These are phyloP conservation scores for Prosopis cineraria DNA, from an alignment of 306 rosid species.

Conservation along the genomic window DNA sequence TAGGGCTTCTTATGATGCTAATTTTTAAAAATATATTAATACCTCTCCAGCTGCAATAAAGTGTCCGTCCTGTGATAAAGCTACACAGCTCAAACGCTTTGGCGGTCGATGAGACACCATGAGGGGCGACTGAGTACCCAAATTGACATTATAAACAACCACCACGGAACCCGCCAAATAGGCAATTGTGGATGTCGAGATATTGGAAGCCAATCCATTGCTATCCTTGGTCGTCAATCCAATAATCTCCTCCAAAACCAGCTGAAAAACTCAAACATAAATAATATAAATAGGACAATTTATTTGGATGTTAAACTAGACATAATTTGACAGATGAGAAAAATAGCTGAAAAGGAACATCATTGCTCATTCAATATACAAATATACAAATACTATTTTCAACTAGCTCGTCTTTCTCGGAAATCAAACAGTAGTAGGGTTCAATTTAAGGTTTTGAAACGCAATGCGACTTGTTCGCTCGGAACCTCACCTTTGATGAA, in stretches of 20 bases:
- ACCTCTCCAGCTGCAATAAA: conserved; percentile 84
- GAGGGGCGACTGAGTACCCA: conserved; percentile 62
- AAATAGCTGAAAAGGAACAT: neutral
- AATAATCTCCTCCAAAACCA: conserved; percentile 69
- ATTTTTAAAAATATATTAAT: conserved; percentile 21
- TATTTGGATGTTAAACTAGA: neutral
- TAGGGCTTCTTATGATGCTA: conserved; percentile 11
- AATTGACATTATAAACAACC: conserved; percentile 58
- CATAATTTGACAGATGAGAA: neutral
- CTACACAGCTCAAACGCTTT: conserved; percentile 70
- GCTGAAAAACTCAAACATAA: conserved; percentile 40
- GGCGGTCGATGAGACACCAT: conserved; percentile 62
- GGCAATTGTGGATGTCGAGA: conserved; percentile 49
- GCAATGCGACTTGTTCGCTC: conserved; percentile 2
- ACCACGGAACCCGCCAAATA: conserved; percentile 73
- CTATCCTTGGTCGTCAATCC: conserved; percentile 62
- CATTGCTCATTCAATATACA: neutral
- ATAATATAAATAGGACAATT: neutral
- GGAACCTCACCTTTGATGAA: conserved; percentile 47
- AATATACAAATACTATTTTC: neutral
- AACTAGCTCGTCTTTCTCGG: neutral
- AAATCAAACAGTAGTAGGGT: conserved; percentile 26
- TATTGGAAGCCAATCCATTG: conserved; percentile 65
- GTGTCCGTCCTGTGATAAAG: conserved; percentile 63
- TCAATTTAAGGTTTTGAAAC: neutral